Percentiles rank a stretch among this genome's conserved stretches.
Conservation (phyloP, 2,329 filamentous ascomycete species). For the Fusarium zealandicum region DNA sequence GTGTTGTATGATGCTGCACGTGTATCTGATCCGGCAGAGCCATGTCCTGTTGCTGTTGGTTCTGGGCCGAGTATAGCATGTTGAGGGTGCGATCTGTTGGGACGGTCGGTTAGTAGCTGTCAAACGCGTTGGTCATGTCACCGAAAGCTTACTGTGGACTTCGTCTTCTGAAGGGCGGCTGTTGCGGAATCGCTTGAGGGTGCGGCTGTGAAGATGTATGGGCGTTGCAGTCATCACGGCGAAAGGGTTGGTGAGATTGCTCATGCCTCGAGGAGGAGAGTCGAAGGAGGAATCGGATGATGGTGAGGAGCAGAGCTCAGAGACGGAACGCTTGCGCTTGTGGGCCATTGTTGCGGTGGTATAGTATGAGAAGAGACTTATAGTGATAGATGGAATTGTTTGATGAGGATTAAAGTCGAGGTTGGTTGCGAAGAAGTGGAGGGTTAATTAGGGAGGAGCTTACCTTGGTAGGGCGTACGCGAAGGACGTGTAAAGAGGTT, state of each 20-base stretch:
- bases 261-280: conserved; percentile 44
- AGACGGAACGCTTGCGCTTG: conserved; percentile 70
- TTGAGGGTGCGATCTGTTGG: conserved; percentile 62
- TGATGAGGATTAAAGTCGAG: not conserved
- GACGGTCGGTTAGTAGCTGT: conserved; percentile 23
- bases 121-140: not conserved
- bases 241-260: conserved; percentile 43
- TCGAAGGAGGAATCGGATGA: conserved; percentile 54
- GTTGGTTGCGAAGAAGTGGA: not conserved
- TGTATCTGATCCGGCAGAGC: conserved; percentile 12
- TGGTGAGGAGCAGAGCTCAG: conserved; percentile 60
- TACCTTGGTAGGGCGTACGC: too few relatives aligned
- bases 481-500: too few relatives aligned
- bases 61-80: conserved; percentile 65
- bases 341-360: conserved; percentile 47
- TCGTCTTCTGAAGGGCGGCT: conserved; percentile 63
- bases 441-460: too few relatives aligned
- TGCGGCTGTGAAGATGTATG: conserved; percentile 61
- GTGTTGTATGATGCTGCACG: conserved; percentile 5
- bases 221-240: conserved; percentile 47
- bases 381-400: not conserved
- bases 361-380: not conserved
- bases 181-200: conserved; percentile 67
- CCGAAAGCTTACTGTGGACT: conserved; percentile 59
- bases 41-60: conserved; percentile 31